Base-by-base conservation (phyloP, 148 eudicot genomes). In the Rhododendron ferrugineum region DNA sequence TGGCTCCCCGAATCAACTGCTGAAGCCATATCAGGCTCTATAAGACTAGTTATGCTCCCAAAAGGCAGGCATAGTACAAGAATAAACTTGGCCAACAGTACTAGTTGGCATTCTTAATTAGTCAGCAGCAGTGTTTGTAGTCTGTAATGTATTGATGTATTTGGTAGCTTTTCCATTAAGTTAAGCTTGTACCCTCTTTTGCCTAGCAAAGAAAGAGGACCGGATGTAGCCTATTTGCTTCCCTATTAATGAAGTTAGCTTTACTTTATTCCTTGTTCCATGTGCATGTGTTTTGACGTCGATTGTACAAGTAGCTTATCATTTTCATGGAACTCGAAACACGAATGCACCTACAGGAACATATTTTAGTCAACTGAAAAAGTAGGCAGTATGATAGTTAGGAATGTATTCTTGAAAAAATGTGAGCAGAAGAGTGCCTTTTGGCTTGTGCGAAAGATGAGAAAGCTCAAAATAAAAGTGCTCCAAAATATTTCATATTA, bases 1-100 rank as follows among this genome's bases (percentile, higher is more conserved):
- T 14, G 90, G 90, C 84, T 79, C 84, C 2, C 86, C 86, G 22
- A 60, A 83, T 26, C 90, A 84, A 14, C 82, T 83, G 37, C 79
- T 88, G 30, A 78, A 50, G 85, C 77, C 83, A 15, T 77, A 83
- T 77, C 82, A 82, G 85, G 70, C 81, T n/a, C 66, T 20, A 1
- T 64, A 64, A 64, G 28, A 26, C 72, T 26, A 60, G 26, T 23
- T 22, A 56, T 56, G 62, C 62, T 56, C 70, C n/a, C 7, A 62
- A 23, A 62, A 64, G 3, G 4, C 11, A 26, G 32, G 32, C 30
- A 8, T 64, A 64, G 72, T 64, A 64, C 72, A n/a, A 64, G 32
- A 64, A 64, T 64, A 64, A 64, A 4, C 32, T 64, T n/a, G 72
- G 30, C 32, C 72, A 60, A 60, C 26, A 60, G 26, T 60, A 60